Evolutionary conservation across 2,329 filamentous ascomycete genomes (phyloP), one percentile per base, ranked within the genome.

Genomic region (Aspergillus awamori): DNA sequence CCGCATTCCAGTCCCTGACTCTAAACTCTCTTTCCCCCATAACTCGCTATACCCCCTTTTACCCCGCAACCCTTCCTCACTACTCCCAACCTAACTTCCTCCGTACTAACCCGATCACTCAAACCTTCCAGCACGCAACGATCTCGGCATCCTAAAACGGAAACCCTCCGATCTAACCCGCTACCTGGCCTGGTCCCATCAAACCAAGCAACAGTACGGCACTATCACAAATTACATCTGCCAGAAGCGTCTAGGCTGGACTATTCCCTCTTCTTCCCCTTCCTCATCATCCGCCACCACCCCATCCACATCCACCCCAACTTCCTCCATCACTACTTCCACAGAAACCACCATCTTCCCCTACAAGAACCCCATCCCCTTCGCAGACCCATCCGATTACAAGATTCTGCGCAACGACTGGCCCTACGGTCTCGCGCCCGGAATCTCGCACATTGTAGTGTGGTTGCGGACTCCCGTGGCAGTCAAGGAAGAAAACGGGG

Each of bases 351-450:
- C 62, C 24, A 63, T 70, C 10, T 83, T 85, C 64, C 65, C 72
- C 4, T 78, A 80, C 60, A 72, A 74, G 17, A 83, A 83, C 62
- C 67, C 76, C 10, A 76, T 72, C 4, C 85, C 86, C 0, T 88
- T 88, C 70, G 80, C 79, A 51, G 78, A 86, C 66, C 65, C 76
- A 8, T 69, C 72, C 36, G 86, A 88, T 72, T 88, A 82, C 72
- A 80, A 76, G 59, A 83, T 87, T 58, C 76, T 88, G 51, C 76
- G 77, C 47, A 89, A 89, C 67, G 86, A 89, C 72, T 89, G 86
- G 86, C 84, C 85, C 1, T 89, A 89, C 72, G 86, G 84, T 3
- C 67, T 87, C 17, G 80, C 76, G 1, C 69, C 77, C 1, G 84
- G 82, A 3, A 84, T 88, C 63, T 73, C 69, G 15, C 86, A 89